Percentiles rank a stretch among this genome's conserved stretches.
Conservation (phyloP, 2,329 filamentous ascomycete genomes). For the Fusarium illudens region DNA sequence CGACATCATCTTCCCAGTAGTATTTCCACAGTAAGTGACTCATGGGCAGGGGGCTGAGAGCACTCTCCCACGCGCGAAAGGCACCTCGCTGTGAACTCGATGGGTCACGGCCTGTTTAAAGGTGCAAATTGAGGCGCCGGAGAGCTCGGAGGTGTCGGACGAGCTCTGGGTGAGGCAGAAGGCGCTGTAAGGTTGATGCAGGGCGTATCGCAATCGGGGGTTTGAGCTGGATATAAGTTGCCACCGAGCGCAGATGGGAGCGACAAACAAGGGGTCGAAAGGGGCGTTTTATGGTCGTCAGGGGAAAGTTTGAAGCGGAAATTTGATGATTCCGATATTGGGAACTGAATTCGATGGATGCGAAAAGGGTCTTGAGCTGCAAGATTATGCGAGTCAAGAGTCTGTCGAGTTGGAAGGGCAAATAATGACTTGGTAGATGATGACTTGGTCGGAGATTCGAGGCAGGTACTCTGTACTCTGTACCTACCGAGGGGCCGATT, state of each 20-base stretch:
- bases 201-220: slow-evolving; percentile 18
- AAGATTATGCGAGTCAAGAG: slow-evolving; percentile 11
- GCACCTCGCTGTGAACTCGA: slow-evolving; percentile 89
- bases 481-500: slow-evolving; percentile 34
- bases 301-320: not conserved
- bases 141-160: slow-evolving; percentile 27
- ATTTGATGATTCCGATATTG: not conserved
- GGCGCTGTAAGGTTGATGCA: slow-evolving; percentile 8
- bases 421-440: slow-evolving; percentile 21
- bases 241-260: slow-evolving; percentile 32
- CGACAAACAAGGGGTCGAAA: slow-evolving; percentile 12
- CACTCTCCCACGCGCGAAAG: slow-evolving; percentile 58
- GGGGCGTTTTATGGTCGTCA: slow-evolving; percentile 8
- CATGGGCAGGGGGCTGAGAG: slow-evolving; percentile 67
- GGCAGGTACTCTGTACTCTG: not conserved
- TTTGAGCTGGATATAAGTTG: slow-evolving; percentile 33
- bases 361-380: not conserved
- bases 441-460: slow-evolving; percentile 26
- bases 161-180: slow-evolving; percentile 3
- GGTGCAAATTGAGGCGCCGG: slow-evolving; percentile 60
- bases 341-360: not conserved
- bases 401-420: slow-evolving; percentile 9
- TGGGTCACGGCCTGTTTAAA: slow-evolving; percentile 94
- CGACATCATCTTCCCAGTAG: slow-evolving; percentile 98
- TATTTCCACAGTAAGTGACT: slow-evolving; percentile 97